Percentiles rank a stretch among this genome's conserved stretches.
Conservation (phyloP, 768 basidiomycete species). For the Pluteus cervinus region DNA sequence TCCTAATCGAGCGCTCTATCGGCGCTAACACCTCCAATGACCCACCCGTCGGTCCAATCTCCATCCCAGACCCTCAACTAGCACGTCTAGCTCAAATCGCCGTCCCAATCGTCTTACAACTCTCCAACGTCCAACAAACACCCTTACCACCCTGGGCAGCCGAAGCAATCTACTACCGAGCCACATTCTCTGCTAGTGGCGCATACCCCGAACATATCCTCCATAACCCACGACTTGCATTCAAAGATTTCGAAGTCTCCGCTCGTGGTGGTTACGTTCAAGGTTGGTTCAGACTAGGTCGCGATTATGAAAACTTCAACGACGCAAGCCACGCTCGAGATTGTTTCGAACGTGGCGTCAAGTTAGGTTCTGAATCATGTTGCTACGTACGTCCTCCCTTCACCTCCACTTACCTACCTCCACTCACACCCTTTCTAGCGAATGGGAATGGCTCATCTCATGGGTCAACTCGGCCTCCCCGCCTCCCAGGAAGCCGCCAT, state of each 20-base stretch:
- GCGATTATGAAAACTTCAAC: conserved; percentile 87
- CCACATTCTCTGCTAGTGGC: conserved; percentile 67
- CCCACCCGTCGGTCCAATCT: conserved; percentile 42
- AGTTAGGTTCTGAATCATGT: conserved; percentile 70
- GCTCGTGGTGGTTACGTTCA: conserved; percentile 69
- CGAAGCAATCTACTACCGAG: conserved; percentile 74
- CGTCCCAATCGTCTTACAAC: conserved; percentile 54
- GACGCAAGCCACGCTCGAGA: conserved; percentile 70
- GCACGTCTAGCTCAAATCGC: conserved; percentile 57
- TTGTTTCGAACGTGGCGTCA: conserved; percentile 82
- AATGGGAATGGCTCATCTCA: conserved; percentile 87
- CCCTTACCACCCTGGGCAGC: conserved; percentile 41
- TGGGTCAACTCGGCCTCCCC: conserved; percentile 76
- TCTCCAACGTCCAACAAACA: conserved; percentile 25
- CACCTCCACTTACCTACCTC: conserved; percentile 4
- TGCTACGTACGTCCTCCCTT: conserved; percentile 55
- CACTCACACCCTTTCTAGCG: conserved; percentile 42
- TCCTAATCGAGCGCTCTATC: conserved; percentile 67
- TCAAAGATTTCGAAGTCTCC: conserved; percentile 83
- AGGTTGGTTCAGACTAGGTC: conserved; percentile 90
- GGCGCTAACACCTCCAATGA: conserved; percentile 32
- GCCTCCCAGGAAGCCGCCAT: conserved; percentile 52
- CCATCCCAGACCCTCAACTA: conserved; percentile 56
- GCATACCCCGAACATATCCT: conserved; percentile 58
- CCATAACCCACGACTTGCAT: conserved; percentile 72